phyloP scores from a whole-genome alignment of 768 basidiomycete genomes.

The Boletus patriciae region DNA sequence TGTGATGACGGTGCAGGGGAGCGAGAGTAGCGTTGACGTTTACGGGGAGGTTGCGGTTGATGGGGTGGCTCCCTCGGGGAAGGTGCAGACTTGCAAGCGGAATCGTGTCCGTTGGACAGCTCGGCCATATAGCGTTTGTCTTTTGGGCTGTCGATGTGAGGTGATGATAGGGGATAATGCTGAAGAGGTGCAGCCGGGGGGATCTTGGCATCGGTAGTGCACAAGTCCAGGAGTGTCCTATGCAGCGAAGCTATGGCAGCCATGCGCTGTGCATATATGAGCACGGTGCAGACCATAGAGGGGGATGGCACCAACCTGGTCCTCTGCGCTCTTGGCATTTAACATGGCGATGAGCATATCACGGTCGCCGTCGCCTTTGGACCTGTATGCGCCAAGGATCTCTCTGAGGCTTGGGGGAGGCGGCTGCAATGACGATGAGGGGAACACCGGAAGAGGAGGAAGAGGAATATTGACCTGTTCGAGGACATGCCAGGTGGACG shows the following conservation, averaged over 20 bases:
- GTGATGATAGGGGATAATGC: slow-evolving; percentile 42
- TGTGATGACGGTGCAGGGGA: slow-evolving; percentile 52
- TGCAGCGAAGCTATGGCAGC: slow-evolving; percentile 71
- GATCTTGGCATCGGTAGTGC: slow-evolving; percentile 31
- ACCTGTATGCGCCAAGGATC: slow-evolving; percentile 81
- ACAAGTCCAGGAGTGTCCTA: slow-evolving; percentile 67
- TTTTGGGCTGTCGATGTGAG: slow-evolving; percentile 27
- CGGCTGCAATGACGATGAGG: slow-evolving; percentile 41
- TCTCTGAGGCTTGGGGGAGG: slow-evolving; percentile 83
- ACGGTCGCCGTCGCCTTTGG: slow-evolving; percentile 88
- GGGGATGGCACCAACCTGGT: slow-evolving; percentile 60
- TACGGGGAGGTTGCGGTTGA: slow-evolving; percentile 48
- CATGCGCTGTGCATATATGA: slow-evolving; percentile 50
- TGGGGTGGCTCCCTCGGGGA: slow-evolving; percentile 31
- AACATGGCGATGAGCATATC: slow-evolving; percentile 90
- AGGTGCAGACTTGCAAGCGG: slow-evolving; percentile 7
- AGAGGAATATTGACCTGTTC: slow-evolving; percentile 40
- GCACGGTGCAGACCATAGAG: not conserved
- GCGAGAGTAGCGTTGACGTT: slow-evolving; percentile 62
- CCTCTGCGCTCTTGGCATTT: slow-evolving; percentile 90
- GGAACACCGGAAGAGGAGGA: not conserved
- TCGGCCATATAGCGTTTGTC: slow-evolving; percentile 22
- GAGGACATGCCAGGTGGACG: slow-evolving; percentile 46
- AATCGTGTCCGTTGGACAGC: slow-evolving; percentile 17
- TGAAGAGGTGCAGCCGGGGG: slow-evolving; percentile 26